A percentile compares a stretch with the other conserved stretches of the same genome.
phyloP scores from a whole-genome alignment of 164 flowering plant species.

The Buxus sempervirens region DNA sequence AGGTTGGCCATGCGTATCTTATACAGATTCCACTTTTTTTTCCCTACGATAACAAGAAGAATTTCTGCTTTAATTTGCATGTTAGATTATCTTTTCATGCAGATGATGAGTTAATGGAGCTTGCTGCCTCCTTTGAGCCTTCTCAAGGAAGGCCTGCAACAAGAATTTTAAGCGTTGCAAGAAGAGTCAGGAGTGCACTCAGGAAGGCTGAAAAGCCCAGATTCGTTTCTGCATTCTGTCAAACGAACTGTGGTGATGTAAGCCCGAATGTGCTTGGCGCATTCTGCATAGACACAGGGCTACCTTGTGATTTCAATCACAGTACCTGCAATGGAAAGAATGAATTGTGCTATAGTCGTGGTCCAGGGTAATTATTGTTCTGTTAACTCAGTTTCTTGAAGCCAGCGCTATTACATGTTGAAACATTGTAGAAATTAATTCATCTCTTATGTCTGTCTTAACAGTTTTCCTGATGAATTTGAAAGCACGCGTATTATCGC shows the following conservation, averaged over 20 bases:
- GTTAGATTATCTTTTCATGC: conserved; percentile 20
- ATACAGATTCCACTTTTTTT: not conserved
- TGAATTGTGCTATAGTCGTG: conserved; percentile 94
- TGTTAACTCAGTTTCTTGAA: not conserved
- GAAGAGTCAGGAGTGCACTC: conserved; percentile 67
- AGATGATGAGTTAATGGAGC: conserved; percentile 73
- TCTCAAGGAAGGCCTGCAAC: conserved; percentile 63
- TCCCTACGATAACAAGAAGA: too few relatives aligned
- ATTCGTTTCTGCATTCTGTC: conserved; percentile 96
- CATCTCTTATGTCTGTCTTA: conserved; percentile 8
- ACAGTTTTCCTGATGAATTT: conserved; percentile 94
- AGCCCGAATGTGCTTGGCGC: conserved; percentile 98
- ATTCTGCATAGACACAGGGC: conserved; percentile 86
- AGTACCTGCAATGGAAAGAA: conserved; percentile 97
- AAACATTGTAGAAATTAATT: not conserved
- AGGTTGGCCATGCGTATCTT: not conserved
- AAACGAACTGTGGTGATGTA: conserved; percentile 96
- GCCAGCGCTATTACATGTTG: not conserved
- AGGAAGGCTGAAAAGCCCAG: conserved; percentile 62
- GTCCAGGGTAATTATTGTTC: conserved; percentile 70
- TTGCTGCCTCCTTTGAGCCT: conserved; percentile 79
- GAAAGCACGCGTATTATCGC: conserved; percentile 95
- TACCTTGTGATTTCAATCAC: conserved; percentile 98
- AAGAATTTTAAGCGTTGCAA: conserved; percentile 52
- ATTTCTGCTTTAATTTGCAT: not conserved